Conservation (phyloP, 192 early-diverging fungal genomes). For the Podila verticillata region DNA sequence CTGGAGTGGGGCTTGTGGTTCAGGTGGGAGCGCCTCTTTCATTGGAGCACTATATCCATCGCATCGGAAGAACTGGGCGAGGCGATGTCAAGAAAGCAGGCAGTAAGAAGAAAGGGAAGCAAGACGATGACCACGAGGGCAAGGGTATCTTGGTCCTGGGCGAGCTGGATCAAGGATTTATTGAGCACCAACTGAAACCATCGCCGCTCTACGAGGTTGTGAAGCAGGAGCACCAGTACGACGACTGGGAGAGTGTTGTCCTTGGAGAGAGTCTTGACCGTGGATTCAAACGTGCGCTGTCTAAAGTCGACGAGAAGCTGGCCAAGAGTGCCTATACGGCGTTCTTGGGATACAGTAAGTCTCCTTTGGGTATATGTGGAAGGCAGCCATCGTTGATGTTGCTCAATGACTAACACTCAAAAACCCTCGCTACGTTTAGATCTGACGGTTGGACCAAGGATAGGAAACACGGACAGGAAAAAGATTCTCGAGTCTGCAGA, state of each 20-base stretch:
- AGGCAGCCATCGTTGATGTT: no score
- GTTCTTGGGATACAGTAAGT: constrained; percentile 50
- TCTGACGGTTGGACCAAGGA: constrained; percentile 40
- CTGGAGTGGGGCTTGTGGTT: constrained; percentile 88
- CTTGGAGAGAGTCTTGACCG: constrained; percentile 46
- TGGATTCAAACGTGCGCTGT: constrained; percentile 30
- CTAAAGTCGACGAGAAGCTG: constrained; percentile 43
- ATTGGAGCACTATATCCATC: constrained; percentile 93
- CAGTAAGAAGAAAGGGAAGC: constrained; percentile 15
- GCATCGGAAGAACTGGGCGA: constrained; percentile 95
- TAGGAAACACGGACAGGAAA: constrained; percentile 42
- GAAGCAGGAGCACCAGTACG: constrained; percentile 31
- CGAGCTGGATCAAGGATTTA: constrained; percentile 43
- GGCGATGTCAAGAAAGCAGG: constrained; percentile 76
- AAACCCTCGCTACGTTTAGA: constrained; percentile 11
- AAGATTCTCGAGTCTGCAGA: constrained; percentile 48
- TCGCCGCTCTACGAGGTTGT: constrained; percentile 21
- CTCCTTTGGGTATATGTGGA: no score
- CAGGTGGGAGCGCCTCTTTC: constrained; percentile 87
- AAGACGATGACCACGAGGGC: constrained; percentile 11
- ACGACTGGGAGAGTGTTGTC: constrained; percentile 49
- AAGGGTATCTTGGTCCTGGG: constrained; percentile 41
- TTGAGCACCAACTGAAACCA: constrained; percentile 43
- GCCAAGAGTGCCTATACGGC: constrained; percentile 48
- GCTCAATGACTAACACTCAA: no score